phyloP scores from a whole-genome alignment of 164 flowering plant species.

The Kingdonia uniflora region DNA sequence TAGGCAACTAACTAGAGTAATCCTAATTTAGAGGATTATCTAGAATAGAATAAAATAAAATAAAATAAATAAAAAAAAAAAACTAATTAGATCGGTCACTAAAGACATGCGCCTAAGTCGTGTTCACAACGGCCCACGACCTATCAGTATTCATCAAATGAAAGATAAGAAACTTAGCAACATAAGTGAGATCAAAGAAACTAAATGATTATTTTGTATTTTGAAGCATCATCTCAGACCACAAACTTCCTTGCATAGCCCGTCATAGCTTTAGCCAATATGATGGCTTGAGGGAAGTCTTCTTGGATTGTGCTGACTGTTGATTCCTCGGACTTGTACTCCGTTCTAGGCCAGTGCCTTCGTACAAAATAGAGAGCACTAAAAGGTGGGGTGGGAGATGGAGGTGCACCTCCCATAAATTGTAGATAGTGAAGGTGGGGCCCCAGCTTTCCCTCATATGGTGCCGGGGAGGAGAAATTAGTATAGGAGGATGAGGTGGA shows the following conservation, averaged over 20 bases:
- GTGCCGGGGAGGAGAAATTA: too few relatives aligned
- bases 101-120: too few relatives aligned
- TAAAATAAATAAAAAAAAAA: too few relatives aligned
- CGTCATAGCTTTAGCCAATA: slow-evolving; percentile 87
- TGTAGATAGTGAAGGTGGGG: not conserved
- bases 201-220: slow-evolving; percentile 22
- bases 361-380: slow-evolving; percentile 31
- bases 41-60: too few relatives aligned
- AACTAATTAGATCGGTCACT: too few relatives aligned
- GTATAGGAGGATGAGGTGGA: slow-evolving; percentile 51
- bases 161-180: not conserved
- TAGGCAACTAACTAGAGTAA: too few relatives aligned
- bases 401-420: too few relatives aligned
- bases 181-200: slow-evolving; percentile 7
- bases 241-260: slow-evolving; percentile 85
- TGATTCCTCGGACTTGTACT: slow-evolving; percentile 34
- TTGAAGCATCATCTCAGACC: slow-evolving; percentile 82
- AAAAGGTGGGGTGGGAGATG: slow-evolving; percentile 23
- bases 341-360: slow-evolving; percentile 42
- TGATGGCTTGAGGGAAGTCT: slow-evolving; percentile 51
- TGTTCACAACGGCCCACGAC: too few relatives aligned
- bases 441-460: slow-evolving; percentile 15
- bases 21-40: too few relatives aligned
- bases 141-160: not conserved
- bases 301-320: slow-evolving; percentile 27